Percentiles rank a stretch among this genome's conserved stretches.
Conservation (phyloP, 805 yeast species). For the Candida sonorensis region DNA sequence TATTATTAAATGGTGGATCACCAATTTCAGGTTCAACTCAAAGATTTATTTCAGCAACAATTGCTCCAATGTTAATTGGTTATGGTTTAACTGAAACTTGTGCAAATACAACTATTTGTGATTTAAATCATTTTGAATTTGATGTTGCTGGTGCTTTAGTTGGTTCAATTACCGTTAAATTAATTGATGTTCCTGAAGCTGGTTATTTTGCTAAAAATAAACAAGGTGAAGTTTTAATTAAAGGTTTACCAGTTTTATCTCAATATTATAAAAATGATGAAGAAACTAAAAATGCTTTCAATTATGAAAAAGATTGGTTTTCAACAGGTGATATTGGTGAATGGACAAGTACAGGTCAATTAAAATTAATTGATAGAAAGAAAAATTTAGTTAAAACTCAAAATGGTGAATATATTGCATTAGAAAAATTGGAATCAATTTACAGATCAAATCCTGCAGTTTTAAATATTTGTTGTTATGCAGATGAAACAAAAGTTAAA, state of each 20-base stretch:
- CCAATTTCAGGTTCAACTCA: slow-evolving; percentile 81
- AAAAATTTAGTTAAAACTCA: slow-evolving; percentile 93
- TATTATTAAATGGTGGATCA: slow-evolving; percentile 86
- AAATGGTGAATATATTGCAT: slow-evolving; percentile 96
- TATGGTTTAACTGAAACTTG: slow-evolving; percentile 96
- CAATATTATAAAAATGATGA: slow-evolving; percentile 79
- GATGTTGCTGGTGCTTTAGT: slow-evolving; percentile 80
- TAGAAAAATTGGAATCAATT: slow-evolving; percentile 87
- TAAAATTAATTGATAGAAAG: slow-evolving; percentile 85
- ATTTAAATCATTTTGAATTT: slow-evolving; percentile 57
- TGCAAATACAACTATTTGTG: slow-evolving; percentile 74
- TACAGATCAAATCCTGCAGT: slow-evolving; percentile 81
- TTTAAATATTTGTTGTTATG: slow-evolving; percentile 83
- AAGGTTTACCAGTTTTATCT: slow-evolving; percentile 64
- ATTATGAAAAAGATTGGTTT: slow-evolving; percentile 86
- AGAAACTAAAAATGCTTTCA: slow-evolving; percentile 71
- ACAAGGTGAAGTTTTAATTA: slow-evolving; percentile 87
- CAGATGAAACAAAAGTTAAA: slow-evolving; percentile 80
- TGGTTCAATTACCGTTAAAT: slow-evolving; percentile 79
- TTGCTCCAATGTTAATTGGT: slow-evolving; percentile 87
- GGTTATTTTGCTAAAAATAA: slow-evolving; percentile 85
- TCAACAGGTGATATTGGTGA: slow-evolving; percentile 95
- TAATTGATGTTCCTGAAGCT: slow-evolving; percentile 85
- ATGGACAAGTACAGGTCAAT: slow-evolving; percentile 76
- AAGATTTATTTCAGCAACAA: slow-evolving; percentile 62